These are phyloP conservation scores for Aplosporella prunicola DNA, from an alignment of 2,329 filamentous ascomycete species.

Conservation along the genomic window DNA sequence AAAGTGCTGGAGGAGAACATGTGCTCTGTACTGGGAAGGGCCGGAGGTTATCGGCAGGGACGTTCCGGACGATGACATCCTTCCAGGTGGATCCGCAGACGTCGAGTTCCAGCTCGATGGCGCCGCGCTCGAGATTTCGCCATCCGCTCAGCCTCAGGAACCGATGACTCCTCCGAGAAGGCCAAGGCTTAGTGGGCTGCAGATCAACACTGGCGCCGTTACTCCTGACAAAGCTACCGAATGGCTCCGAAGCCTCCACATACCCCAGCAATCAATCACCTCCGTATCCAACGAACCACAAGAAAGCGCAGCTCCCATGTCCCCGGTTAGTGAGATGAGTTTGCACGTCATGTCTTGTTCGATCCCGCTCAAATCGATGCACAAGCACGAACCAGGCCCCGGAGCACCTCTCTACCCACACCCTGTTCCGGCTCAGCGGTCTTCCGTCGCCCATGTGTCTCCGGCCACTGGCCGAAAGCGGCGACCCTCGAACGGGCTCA, in stretches of 20 bases:
- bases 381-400: conserved; percentile 25
- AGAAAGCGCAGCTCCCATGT: conserved; percentile 29
- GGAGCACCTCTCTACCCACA: conserved; percentile 32
- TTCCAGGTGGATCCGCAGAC: conserved; percentile 64
- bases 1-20: conserved; percentile 92
- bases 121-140: neutral
- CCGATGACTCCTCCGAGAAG: conserved; percentile 6
- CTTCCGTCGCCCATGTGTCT: neutral
- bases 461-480: too few relatives aligned
- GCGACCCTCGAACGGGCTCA: conserved; percentile 45
- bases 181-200: neutral
- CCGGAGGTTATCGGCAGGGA: conserved; percentile 52
- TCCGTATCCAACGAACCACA: conserved; percentile 24
- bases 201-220: neutral
- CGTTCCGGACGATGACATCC: conserved; percentile 56
- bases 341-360: conserved; percentile 52
- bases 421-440: conserved; percentile 18
- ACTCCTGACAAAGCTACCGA: neutral
- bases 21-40: conserved; percentile 79
- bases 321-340: conserved; percentile 41
- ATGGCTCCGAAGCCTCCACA: conserved; percentile 22
- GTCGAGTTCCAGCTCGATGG: conserved; percentile 18
- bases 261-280: conserved; percentile 28
- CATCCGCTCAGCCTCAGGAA: neutral
- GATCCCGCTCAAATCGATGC: conserved; percentile 36